phyloP scores from a whole-genome alignment of 2,329 filamentous ascomycete species.

The Claviceps citrina region DNA sequence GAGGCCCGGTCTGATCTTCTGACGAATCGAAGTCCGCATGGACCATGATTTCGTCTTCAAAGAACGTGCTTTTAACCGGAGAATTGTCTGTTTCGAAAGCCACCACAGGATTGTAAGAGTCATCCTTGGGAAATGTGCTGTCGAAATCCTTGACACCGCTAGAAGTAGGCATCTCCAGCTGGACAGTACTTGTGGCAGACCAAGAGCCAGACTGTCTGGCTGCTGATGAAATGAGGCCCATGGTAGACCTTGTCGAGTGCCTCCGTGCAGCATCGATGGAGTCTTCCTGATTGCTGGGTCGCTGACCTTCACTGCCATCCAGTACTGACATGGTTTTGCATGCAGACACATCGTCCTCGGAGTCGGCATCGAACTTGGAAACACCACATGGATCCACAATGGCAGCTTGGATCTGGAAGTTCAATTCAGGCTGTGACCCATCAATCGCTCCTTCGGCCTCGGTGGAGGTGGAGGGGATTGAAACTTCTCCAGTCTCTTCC shows the following conservation, averaged over 20 bases:
- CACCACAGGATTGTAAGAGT: neutral
- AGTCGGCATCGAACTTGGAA: constrained; percentile 36
- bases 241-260: constrained; percentile 16
- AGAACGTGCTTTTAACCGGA: constrained; percentile 34
- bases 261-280: neutral
- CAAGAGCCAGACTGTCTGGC: constrained; percentile 46
- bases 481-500: neutral
- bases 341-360: constrained; percentile 33
- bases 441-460: neutral
- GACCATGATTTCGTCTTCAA: constrained; percentile 44
- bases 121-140: neutral
- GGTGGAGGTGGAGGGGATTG: too few species aligned
- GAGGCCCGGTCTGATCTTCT: constrained; percentile 7
- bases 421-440: constrained; percentile 6
- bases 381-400: constrained; percentile 29
- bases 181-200: constrained; percentile 39
- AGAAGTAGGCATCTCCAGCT: constrained; percentile 2
- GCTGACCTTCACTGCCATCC: neutral
- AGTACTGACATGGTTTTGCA: constrained; percentile 9
- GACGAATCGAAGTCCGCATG: constrained; percentile 12
- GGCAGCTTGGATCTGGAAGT: constrained; percentile 29
- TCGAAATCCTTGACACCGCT: neutral
- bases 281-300: neutral
- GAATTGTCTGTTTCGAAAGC: constrained; percentile 16
- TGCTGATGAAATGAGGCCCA: constrained; percentile 50